phyloP scores from a whole-genome alignment of 768 basidiomycete genomes.

The Paxillus ammoniavirescens region DNA sequence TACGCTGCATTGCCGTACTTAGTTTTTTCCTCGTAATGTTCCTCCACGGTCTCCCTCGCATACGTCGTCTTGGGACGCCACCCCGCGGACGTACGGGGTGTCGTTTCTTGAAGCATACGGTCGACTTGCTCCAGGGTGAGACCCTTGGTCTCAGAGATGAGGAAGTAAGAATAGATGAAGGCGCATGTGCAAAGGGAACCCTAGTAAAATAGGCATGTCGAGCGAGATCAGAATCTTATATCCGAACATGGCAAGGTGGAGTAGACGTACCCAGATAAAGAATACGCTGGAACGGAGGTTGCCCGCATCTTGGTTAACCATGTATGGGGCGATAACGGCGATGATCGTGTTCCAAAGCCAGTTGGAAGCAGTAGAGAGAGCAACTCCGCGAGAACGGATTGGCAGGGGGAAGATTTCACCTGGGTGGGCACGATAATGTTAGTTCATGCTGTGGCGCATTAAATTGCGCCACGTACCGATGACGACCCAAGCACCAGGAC shows the following conservation, averaged over 20 bases:
- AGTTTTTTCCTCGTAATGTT: slow-evolving; percentile 6
- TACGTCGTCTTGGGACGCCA: slow-evolving; percentile 30
- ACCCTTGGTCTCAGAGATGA: slow-evolving; percentile 80
- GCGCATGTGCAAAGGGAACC: slow-evolving; percentile 63
- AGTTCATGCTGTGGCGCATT: background rate
- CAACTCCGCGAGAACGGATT: slow-evolving; percentile 82
- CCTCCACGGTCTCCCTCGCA: slow-evolving; percentile 9
- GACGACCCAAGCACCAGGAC: slow-evolving; percentile 57
- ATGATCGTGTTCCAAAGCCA: slow-evolving; percentile 74
- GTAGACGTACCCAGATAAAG: slow-evolving; percentile 69
- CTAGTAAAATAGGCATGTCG: background rate
- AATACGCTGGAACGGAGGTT: slow-evolving; percentile 73
- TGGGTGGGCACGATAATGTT: slow-evolving; percentile 42
- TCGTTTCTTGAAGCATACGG: slow-evolving; percentile 67
- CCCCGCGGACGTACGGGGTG: slow-evolving; percentile 47
- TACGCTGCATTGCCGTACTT: background rate
- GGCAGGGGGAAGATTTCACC: slow-evolving; percentile 84
- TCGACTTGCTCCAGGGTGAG: slow-evolving; percentile 86
- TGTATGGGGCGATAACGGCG: slow-evolving; percentile 38
- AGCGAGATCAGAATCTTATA: background rate
- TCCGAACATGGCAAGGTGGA: slow-evolving; percentile 6
- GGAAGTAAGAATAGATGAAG: slow-evolving; percentile 77
- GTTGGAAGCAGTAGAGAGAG: slow-evolving; percentile 67
- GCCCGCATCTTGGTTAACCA: slow-evolving; percentile 39
- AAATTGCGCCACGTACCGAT: slow-evolving; percentile 18